Evolutionary conservation across 202 grass and related monocot species (phyloP).

Genomic region (Brachypodium distachyon): DNA sequence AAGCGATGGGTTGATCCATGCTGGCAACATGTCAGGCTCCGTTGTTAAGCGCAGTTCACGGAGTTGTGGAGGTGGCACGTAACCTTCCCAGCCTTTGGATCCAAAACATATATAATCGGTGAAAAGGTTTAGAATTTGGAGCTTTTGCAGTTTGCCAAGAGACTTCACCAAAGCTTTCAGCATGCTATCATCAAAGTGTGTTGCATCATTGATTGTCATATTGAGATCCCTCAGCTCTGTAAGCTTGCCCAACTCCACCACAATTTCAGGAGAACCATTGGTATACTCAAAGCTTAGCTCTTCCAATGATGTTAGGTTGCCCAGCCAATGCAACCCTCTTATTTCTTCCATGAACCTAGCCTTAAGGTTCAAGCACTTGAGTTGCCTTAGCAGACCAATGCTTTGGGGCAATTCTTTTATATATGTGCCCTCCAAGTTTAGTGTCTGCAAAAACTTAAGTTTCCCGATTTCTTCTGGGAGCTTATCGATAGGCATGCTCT

Average conservation of each 20-base stretch:
- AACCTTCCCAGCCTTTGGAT: background rate
- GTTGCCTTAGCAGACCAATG: background rate
- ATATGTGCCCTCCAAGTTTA: rapidly evolving
- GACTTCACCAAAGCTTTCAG: background rate
- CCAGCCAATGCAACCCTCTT: background rate
- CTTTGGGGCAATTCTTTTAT: background rate
- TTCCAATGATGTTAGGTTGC: background rate
- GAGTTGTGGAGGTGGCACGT: background rate
- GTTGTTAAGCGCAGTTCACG: background rate
- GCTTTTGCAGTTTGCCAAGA: background rate
- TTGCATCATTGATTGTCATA: background rate
- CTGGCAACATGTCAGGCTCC: background rate
- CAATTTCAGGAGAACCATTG: background rate
- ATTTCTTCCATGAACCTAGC: background rate
- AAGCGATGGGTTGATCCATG: background rate
- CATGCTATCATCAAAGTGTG: background rate
- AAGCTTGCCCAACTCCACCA: background rate
- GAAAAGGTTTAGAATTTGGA: background rate
- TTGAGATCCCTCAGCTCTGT: background rate
- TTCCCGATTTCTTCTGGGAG: background rate
- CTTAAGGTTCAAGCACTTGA: background rate
- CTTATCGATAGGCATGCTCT: background rate
- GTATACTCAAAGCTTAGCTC: background rate
- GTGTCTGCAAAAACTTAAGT: background rate
- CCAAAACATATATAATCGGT: background rate